phyloP scores from a whole-genome alignment of 495 filamentous ascomycete genomes.

The Mycothermus thermophilus region DNA sequence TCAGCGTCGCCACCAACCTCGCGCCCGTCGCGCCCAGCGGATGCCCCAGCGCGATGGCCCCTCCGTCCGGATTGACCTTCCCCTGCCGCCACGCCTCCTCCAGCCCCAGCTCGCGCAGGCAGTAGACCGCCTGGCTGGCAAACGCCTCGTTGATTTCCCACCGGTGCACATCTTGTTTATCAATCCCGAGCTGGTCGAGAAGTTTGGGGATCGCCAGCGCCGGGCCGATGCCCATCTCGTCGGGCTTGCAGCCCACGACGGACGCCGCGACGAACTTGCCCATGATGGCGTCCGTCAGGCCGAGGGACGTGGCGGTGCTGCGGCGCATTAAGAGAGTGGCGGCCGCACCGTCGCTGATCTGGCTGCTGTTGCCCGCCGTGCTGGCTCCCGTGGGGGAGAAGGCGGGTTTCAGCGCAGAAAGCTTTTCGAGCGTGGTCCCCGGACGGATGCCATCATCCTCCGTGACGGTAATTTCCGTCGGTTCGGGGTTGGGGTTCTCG shows the following conservation, averaged over 20 bases:
- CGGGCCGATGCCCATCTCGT: conserved; percentile 90
- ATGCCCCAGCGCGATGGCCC: conserved; percentile 86
- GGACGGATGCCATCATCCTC: conserved; percentile 73
- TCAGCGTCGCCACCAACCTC: conserved; percentile 60
- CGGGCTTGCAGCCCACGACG: conserved; percentile 63
- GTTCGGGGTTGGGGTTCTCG: conserved; percentile 40
- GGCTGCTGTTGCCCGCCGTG: conserved; percentile 78
- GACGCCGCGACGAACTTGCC: conserved; percentile 64
- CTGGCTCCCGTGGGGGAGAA: conserved; percentile 58
- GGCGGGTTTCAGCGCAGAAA: conserved; percentile 71
- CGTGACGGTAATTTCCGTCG: conserved; percentile 39
- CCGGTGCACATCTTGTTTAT: conserved; percentile 56
- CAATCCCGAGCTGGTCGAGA: conserved; percentile 48
- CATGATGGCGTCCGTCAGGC: conserved; percentile 52
- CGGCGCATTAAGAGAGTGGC: conserved; percentile 71
- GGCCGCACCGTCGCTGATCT: conserved; percentile 79
- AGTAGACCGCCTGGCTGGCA: conserved; percentile 77
- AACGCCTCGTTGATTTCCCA: conserved; percentile 98
- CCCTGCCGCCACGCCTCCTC: conserved; percentile 43
- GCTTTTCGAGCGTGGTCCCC: conserved; percentile 48
- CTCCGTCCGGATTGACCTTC: conserved; percentile 80
- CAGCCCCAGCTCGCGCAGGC: conserved; percentile 56
- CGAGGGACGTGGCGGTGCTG: conserved; percentile 64
- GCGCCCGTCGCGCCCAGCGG: conserved; percentile 87
- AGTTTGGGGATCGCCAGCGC: conserved; percentile 75